Conservation (phyloP, 2,329 filamentous ascomycete species). For the Trichoderma hamatum region DNA sequence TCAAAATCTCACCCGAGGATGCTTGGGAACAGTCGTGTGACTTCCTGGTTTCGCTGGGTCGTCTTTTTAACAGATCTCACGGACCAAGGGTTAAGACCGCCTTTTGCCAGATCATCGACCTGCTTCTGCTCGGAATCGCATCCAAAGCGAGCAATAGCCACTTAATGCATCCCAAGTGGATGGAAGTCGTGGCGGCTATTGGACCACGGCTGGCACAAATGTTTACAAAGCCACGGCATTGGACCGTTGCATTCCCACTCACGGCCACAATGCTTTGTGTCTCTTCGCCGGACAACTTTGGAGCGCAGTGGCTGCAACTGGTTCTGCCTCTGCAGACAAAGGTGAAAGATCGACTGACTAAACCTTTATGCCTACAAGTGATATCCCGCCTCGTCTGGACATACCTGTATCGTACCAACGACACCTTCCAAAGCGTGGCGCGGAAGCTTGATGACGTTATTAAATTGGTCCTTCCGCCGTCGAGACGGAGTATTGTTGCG, state of each 20-base stretch:
- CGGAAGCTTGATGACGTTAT: constrained; percentile 90
- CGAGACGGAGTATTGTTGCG: constrained; percentile 78
- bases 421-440: constrained; percentile 66
- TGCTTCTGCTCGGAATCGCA: constrained; percentile 83
- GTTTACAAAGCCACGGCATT: constrained; percentile 89
- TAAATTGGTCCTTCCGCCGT: constrained; percentile 77
- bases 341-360: constrained; percentile 79
- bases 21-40: constrained; percentile 87
- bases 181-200: constrained; percentile 77
- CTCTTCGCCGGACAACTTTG: constrained; percentile 81
- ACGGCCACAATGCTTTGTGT: constrained; percentile 86
- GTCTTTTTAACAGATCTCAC: constrained; percentile 81
- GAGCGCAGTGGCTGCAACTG: constrained; percentile 82
- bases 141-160: constrained; percentile 76
- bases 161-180: constrained; percentile 82
- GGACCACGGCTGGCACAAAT: constrained; percentile 80
- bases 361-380: constrained; percentile 81
- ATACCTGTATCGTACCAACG: constrained; percentile 83
- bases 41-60: constrained; percentile 80
- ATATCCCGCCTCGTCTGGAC: constrained; percentile 92
- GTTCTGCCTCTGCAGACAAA: constrained; percentile 76
- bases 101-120: constrained; percentile 90
- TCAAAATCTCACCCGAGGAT: constrained; percentile 73
- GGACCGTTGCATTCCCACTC: constrained; percentile 84
- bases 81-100: constrained; percentile 90